Evolutionary conservation across 1,284 basidiomycete genomes (phyloP).

Genomic region (Melampsora occidentalis): DNA sequence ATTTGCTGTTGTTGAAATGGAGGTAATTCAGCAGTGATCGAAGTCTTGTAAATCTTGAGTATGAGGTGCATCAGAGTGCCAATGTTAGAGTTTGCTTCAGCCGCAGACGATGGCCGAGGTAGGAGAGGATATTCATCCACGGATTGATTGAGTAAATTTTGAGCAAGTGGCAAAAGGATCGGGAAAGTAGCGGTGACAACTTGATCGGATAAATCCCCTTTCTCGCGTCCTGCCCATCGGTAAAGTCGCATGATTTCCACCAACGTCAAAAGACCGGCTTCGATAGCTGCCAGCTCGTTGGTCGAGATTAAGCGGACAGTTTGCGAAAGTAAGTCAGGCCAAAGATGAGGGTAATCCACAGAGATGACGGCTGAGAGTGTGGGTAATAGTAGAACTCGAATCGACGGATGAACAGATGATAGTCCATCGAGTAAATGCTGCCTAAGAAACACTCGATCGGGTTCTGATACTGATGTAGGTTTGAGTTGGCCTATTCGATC

Average conservation of each 20-base stretch:
- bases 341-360: slow-evolving; percentile 19
- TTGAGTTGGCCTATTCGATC: neutral
- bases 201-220: slow-evolving; percentile 9
- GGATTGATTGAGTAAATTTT: slow-evolving; percentile 4
- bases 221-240: slow-evolving; percentile 20
- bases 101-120: slow-evolving; percentile 11
- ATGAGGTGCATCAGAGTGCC: slow-evolving; percentile 22
- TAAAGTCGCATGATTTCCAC: slow-evolving; percentile 30
- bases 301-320: slow-evolving; percentile 9
- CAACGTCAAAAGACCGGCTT: slow-evolving; percentile 20
- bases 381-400: slow-evolving; percentile 13
- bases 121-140: neutral
- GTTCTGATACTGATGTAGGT: slow-evolving; percentile 5
- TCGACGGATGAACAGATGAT: slow-evolving; percentile 4
- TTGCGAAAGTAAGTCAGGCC: slow-evolving; percentile 30
- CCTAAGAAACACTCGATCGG: slow-evolving; percentile 21
- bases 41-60: slow-evolving; percentile 58
- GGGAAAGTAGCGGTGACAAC: slow-evolving; percentile 20
- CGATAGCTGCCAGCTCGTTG: slow-evolving; percentile 7
- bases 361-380: slow-evolving; percentile 29
- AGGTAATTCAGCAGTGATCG: slow-evolving; percentile 69
- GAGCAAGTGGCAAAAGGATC: slow-evolving; percentile 9
- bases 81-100: slow-evolving; percentile 30
- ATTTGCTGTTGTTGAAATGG: slow-evolving; percentile 73
- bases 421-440: slow-evolving; percentile 13